These are phyloP conservation scores for Trichaptum fuscoviolaceum DNA, from an alignment of 768 basidiomycete species.

Conservation along the genomic window DNA sequence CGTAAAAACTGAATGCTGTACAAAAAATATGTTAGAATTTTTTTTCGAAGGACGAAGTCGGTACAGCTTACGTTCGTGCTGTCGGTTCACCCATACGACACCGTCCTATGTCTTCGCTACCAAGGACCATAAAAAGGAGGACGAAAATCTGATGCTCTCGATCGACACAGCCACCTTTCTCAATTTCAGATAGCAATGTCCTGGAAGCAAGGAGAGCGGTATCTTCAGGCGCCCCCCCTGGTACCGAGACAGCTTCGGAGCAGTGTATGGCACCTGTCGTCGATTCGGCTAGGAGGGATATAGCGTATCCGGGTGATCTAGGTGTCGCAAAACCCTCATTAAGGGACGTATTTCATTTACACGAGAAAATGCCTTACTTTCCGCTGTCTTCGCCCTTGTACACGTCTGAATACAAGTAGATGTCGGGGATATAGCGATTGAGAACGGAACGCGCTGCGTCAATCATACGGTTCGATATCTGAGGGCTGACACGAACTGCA, in stretches of 20 bases:
- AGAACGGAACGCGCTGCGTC: slow-evolving; percentile 88
- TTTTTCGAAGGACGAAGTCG: neutral
- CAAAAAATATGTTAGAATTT: slow-evolving; percentile 12
- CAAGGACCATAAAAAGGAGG: slow-evolving; percentile 88
- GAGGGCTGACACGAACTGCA: slow-evolving; percentile 93
- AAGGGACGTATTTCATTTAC: neutral
- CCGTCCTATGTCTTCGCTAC: slow-evolving; percentile 93
- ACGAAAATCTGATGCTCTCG: slow-evolving; percentile 83
- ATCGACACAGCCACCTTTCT: slow-evolving; percentile 85
- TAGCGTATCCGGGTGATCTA: slow-evolving; percentile 94
- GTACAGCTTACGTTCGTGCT: slow-evolving; percentile 61
- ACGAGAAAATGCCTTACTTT: slow-evolving; percentile 54
- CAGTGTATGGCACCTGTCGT: slow-evolving; percentile 87
- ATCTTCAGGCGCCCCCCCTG: slow-evolving; percentile 88
- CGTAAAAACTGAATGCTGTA: slow-evolving; percentile 85
- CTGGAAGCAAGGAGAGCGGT: slow-evolving; percentile 80
- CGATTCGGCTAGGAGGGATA: slow-evolving; percentile 86
- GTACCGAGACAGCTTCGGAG: slow-evolving; percentile 78
- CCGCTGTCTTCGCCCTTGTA: slow-evolving; percentile 98
- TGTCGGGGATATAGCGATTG: slow-evolving; percentile 96
- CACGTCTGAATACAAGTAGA: slow-evolving; percentile 96
- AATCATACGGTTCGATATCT: slow-evolving; percentile 97
- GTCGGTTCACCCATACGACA: slow-evolving; percentile 85
- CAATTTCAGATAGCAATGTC: slow-evolving; percentile 72
- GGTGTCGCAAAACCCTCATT: neutral